These are phyloP conservation scores for Venturia pyrina DNA, from an alignment of 2,329 filamentous ascomycete species.

Conservation along the genomic window DNA sequence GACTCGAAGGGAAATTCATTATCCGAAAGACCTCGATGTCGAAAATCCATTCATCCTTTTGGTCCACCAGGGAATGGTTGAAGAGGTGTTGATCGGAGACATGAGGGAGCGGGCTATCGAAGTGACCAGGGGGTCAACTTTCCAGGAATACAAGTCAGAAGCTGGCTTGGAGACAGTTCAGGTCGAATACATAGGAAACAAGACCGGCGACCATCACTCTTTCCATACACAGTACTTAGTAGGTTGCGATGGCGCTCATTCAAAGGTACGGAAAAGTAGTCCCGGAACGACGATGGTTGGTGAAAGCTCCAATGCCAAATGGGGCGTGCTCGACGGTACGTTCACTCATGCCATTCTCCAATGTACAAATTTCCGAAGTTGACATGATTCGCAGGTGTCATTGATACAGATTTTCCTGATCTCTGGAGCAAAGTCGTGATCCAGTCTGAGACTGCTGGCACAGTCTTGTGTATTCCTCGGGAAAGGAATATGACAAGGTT, in stretches of 20 bases:
- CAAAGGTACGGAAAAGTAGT: constrained; percentile 57
- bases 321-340: constrained; percentile 64
- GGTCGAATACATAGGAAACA: constrained; percentile 31
- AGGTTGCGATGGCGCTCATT: constrained; percentile 65
- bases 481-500: constrained; percentile 62
- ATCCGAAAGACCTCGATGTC: constrained; percentile 34
- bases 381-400: constrained; percentile 35
- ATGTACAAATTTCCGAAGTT: constrained; percentile 25
- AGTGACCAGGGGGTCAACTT: constrained; percentile 55
- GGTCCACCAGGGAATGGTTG: constrained; percentile 66
- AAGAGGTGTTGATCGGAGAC: constrained; percentile 60
- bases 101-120: constrained; percentile 53
- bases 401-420: constrained; percentile 48
- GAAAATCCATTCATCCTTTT: constrained; percentile 45
- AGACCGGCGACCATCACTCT: constrained; percentile 27
- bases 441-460: constrained; percentile 56
- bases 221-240: constrained; percentile 55
- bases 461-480: constrained; percentile 63
- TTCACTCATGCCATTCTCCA: constrained; percentile 47
- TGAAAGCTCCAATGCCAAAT: constrained; percentile 27
- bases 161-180: constrained; percentile 29
- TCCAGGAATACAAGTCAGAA: constrained; percentile 39
- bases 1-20: constrained; percentile 58
- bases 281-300: background rate
- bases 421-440: constrained; percentile 66